phyloP scores from a whole-genome alignment of 2,329 filamentous ascomycete genomes.

The Alternaria rosae region DNA sequence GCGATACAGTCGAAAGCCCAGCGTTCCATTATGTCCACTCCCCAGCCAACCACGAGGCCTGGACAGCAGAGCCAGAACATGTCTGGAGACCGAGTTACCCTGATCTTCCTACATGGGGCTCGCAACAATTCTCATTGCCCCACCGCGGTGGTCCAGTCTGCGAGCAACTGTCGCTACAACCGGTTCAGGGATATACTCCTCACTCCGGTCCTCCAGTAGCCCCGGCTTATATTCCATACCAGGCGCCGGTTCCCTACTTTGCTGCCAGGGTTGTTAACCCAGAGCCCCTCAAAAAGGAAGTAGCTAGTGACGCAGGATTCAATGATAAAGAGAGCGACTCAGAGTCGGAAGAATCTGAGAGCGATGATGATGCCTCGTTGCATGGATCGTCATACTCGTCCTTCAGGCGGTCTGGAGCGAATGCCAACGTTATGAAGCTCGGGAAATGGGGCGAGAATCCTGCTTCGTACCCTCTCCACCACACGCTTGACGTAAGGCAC shows the following conservation, averaged over 20 bases:
- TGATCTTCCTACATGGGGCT: constrained; percentile 4
- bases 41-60: neutral
- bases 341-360: neutral
- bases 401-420: neutral
- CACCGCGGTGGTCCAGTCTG: neutral
- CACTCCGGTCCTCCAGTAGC: neutral
- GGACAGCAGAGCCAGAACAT: constrained; percentile 1
- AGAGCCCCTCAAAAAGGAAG: neutral
- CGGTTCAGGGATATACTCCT: neutral
- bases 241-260: neutral
- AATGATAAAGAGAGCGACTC: constrained; percentile 1
- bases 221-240: neutral
- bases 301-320: neutral
- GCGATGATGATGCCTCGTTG: neutral
- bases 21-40: neutral
- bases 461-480: neutral
- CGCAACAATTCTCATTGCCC: constrained; percentile 1
- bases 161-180: constrained; percentile 2
- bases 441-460: constrained; percentile 18
- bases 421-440: constrained; percentile 15
- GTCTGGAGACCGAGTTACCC: constrained; percentile 6
- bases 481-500: constrained; percentile 10
- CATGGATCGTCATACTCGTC: neutral
- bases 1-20: neutral
- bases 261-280: neutral